phyloP scores from a whole-genome alignment of 2,329 filamentous ascomycete genomes.

The Paecilomyces niveus region DNA sequence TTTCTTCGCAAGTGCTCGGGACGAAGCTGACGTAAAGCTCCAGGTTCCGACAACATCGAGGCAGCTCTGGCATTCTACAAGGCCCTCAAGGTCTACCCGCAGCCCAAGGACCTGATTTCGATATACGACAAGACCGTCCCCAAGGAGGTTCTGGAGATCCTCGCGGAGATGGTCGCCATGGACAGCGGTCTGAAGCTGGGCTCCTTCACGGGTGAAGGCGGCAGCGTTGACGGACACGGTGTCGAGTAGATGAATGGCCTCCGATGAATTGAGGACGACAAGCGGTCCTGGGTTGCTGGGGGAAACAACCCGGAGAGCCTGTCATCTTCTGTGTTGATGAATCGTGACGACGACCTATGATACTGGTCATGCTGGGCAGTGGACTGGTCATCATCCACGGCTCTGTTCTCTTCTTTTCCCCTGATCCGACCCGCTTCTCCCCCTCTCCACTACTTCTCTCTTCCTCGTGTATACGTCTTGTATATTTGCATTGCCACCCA shows the following conservation, averaged over 20 bases:
- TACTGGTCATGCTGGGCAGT: conserved; percentile 17
- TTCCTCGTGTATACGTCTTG: conserved; percentile 11
- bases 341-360: not conserved
- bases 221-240: conserved; percentile 26
- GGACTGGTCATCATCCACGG: conserved; percentile 11
- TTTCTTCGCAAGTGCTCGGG: not conserved
- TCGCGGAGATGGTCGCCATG: conserved; percentile 96
- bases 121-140: conserved; percentile 99
- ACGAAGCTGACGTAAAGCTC: conserved; percentile 8
- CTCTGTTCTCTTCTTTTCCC: conserved; percentile 7
- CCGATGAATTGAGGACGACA: not conserved
- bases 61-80: conserved; percentile 96
- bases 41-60: conserved; percentile 53
- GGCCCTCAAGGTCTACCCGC: conserved; percentile 96
- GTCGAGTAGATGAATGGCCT: conserved; percentile 24
- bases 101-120: conserved; percentile 81
- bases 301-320: not conserved
- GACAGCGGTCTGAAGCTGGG: conserved; percentile 66
- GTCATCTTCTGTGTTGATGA: conserved; percentile 1
- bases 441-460: conserved; percentile 18
- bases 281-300: not conserved
- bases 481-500: conserved; percentile 30
- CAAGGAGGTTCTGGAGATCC: conserved; percentile 92
- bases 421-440: conserved; percentile 1
- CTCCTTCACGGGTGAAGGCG: conserved; percentile 28